Evolutionary conservation across 345 rosid genomes (phyloP).

Genomic region (Populus euphratica): DNA sequence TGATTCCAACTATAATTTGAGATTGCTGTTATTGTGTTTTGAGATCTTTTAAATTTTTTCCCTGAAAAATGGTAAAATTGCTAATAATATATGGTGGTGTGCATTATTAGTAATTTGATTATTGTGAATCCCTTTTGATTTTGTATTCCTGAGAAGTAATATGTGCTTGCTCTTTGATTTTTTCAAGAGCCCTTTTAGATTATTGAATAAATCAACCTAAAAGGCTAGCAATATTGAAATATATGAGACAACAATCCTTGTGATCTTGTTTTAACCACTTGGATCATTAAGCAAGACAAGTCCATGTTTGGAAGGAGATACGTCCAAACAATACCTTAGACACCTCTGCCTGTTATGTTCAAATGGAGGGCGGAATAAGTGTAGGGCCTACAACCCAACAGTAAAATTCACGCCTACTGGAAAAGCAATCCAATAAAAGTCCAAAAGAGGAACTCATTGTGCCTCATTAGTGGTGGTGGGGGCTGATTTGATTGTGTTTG

Average conservation of each 20-base stretch:
- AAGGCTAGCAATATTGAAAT: background rate
- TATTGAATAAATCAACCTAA: background rate
- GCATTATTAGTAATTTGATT: no score
- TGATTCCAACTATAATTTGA: no score
- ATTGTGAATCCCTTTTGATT: no score
- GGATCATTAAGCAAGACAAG: background rate
- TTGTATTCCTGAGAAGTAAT: no score
- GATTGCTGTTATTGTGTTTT: no score
- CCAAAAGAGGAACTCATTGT: conserved; percentile 57
- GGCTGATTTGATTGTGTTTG: conserved; percentile 57
- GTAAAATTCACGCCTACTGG: conserved; percentile 66
- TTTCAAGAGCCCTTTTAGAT: background rate
- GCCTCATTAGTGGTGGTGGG: conserved; percentile 57
- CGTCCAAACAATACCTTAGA: conserved; percentile 3
- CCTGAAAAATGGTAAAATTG: no score
- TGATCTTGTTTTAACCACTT: background rate
- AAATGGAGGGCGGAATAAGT: background rate
- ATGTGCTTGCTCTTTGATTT: no score
- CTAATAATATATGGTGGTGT: no score
- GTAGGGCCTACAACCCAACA: conserved; percentile 39
- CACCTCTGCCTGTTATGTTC: background rate
- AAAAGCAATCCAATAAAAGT: conserved; percentile 49
- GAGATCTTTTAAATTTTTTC: no score
- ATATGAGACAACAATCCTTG: background rate
- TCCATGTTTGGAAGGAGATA: background rate